Base-by-base conservation (phyloP, 139 green algal species). In the Astrephomene gubernaculifera region DNA sequence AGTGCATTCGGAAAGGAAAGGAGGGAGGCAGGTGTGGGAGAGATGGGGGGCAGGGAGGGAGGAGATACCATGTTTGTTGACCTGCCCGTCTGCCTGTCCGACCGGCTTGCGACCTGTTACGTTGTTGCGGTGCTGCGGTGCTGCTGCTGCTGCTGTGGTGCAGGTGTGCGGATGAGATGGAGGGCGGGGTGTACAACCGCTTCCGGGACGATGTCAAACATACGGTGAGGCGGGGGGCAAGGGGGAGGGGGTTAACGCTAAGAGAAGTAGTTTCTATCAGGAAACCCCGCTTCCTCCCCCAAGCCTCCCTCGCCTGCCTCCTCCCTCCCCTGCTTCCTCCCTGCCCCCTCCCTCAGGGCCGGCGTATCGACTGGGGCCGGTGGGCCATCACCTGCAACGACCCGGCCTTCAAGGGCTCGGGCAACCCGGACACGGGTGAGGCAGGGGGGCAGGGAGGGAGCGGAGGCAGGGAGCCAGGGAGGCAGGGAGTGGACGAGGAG, bases 381-480 rank as follows among this genome's bases (percentile, higher is more conserved):
- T 96, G 91, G 93, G 95, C 96, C n/a, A 96, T 98, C 85, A 92
- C 93, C 54, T 74, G 87, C 35, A 90, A 95, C 57, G 95, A 98
- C 89, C 89, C 91, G 10, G 74, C 88, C 14, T 98, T 95, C 81
- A 39, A 84, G 2, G 96, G 95, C 68, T 86, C 65, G 6, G 94
- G 94, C 82, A 92, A 91, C 79, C 87, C 89, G 10, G 93, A 96
- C 86, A 95, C 85, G 7, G 88, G 88, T 38, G 43, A 38, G 74
- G 1, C 33, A 22, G 57, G 17, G 57, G 19, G 57, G 17, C 14
- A 17, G 49, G 12, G 49, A 17, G n/a, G n/a, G n/a, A n/a, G n/a
- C n/a, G n/a, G n/a, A n/a, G n/a, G n/a, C n/a, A n/a, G n/a, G n/a
- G n/a, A n/a, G n/a, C n/a, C n/a, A n/a, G n/a, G n/a, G n/a, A n/a